Evolutionary conservation across 1,284 basidiomycete genomes (phyloP).

Genomic region (Microbotryum saponariae): DNA sequence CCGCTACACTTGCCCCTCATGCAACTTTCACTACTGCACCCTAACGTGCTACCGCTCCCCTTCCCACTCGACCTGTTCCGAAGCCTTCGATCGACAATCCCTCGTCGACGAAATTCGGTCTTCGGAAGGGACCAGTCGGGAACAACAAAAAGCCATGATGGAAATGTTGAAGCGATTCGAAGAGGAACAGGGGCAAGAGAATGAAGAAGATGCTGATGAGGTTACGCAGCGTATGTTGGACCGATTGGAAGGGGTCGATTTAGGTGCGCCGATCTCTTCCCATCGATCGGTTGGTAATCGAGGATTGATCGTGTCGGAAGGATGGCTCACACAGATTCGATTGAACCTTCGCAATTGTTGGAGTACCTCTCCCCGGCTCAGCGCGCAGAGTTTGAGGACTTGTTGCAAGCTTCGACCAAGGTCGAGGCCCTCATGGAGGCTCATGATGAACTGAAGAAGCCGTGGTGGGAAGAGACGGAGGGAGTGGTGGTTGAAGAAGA

Average conservation of each 20-base stretch:
- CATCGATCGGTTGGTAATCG: neutral
- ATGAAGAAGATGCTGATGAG: slow-evolving; percentile 5
- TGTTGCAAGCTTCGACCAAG: slow-evolving; percentile 54
- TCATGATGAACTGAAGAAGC: too few relatives aligned
- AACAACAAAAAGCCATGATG: slow-evolving; percentile 56
- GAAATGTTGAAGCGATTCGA: slow-evolving; percentile 63
- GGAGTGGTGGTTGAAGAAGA: neutral
- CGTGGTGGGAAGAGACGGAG: neutral
- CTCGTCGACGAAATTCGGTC: slow-evolving; percentile 55
- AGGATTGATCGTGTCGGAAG: too few relatives aligned
- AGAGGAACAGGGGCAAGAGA: slow-evolving; percentile 47
- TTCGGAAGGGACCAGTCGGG: slow-evolving; percentile 45
- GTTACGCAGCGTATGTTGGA: slow-evolving; percentile 29
- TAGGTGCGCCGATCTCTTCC: slow-evolving; percentile 48
- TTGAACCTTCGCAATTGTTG: slow-evolving; percentile 56
- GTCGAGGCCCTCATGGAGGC: slow-evolving; percentile 50
- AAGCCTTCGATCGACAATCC: slow-evolving; percentile 64
- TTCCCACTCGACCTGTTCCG: slow-evolving; percentile 63
- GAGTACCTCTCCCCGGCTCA: slow-evolving; percentile 53
- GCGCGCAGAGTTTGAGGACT: slow-evolving; percentile 53
- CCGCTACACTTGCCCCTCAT: slow-evolving; percentile 67
- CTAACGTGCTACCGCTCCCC: slow-evolving; percentile 65
- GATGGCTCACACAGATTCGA: slow-evolving; percentile 3
- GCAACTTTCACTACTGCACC: slow-evolving; percentile 71
- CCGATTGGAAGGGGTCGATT: slow-evolving; percentile 50